Conservation (phyloP, 2,329 filamentous ascomycete species). For the Fusarium domesticum region DNA sequence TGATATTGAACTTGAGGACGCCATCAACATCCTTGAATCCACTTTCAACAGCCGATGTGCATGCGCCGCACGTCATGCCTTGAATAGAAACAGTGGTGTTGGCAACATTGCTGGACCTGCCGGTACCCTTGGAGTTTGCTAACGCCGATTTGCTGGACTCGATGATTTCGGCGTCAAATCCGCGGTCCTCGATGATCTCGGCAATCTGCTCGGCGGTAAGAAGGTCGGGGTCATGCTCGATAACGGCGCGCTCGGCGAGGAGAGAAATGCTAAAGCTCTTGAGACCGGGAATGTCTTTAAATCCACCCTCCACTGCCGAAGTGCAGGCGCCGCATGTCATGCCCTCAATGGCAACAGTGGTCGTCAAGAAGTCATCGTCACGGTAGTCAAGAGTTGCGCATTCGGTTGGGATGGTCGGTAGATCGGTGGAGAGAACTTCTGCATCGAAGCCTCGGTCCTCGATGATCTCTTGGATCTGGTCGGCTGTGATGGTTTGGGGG, state of each 20-base stretch:
- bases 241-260: conserved; percentile 78
- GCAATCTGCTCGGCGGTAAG: conserved; percentile 52
- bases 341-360: conserved; percentile 75
- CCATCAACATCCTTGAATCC: conserved; percentile 77
- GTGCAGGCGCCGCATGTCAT: conserved; percentile 94
- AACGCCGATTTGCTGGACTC: conserved; percentile 58
- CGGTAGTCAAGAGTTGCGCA: conserved; percentile 37
- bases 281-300: conserved; percentile 71
- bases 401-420: conserved; percentile 53
- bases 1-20: conserved; percentile 88
- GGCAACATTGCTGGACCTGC: conserved; percentile 45
- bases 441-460: conserved; percentile 92
- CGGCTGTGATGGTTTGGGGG: conserved; percentile 67
- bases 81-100: conserved; percentile 86
- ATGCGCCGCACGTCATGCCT: conserved; percentile 97
- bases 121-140: conserved; percentile 23
- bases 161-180: conserved; percentile 76
- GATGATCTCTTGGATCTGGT: conserved; percentile 78
- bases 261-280: conserved; percentile 78
- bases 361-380: conserved; percentile 54
- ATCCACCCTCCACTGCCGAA: conserved; percentile 76
- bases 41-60: conserved; percentile 84
- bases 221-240: conserved; percentile 68
- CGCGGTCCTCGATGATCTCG: conserved; percentile 65
- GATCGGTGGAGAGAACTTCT: conserved; percentile 77